Percentiles rank a stretch among this genome's conserved stretches.
phyloP scores from a whole-genome alignment of 768 basidiomycete genomes.

The Coprinopsis marcescibilis region DNA sequence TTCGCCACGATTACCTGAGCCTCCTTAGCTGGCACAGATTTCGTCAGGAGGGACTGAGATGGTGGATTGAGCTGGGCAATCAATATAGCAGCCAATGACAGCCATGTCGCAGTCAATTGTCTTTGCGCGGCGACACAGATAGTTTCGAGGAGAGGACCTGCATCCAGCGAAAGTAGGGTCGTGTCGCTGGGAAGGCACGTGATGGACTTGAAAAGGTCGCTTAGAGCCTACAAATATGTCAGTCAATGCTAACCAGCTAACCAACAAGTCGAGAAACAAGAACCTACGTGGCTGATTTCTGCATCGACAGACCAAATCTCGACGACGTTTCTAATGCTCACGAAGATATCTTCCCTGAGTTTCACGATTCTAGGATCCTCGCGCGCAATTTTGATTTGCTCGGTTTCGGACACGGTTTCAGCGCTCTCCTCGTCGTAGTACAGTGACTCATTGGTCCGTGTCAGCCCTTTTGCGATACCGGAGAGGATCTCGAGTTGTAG shows the following conservation, averaged over 20 bases:
- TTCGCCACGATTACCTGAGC: conserved; percentile 51
- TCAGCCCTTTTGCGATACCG: conserved; percentile 84
- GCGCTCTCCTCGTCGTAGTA: conserved; percentile 50
- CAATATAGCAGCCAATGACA: conserved; percentile 75
- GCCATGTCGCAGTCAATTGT: conserved; percentile 78
- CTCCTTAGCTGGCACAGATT: conserved; percentile 46
- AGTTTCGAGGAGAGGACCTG: conserved; percentile 75
- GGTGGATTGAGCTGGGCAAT: conserved; percentile 81
- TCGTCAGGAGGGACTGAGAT: conserved; percentile 40
- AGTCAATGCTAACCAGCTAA: conserved; percentile 4
- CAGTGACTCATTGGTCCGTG: conserved; percentile 66
- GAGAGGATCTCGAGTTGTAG: conserved; percentile 76
- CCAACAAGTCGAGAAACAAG: conserved; percentile 7
- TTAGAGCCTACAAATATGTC: conserved; percentile 49
- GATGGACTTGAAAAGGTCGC: conserved; percentile 81
- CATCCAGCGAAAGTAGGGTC: conserved; percentile 75
- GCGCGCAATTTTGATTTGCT: conserved; percentile 53
- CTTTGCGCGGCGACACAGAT: conserved; percentile 68
- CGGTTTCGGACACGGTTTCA: conserved; percentile 44
- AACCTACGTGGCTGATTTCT: conserved; percentile 73
- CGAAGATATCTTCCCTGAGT: conserved; percentile 63
- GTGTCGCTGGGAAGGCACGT: conserved; percentile 73
- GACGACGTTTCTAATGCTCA: conserved; percentile 52
- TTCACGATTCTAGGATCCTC: conserved; percentile 57
- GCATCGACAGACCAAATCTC: conserved; percentile 79